Evolutionary conservation across 2,329 filamentous ascomycete genomes (phyloP).

Genomic region (Neodidymelliopsis sp.): DNA sequence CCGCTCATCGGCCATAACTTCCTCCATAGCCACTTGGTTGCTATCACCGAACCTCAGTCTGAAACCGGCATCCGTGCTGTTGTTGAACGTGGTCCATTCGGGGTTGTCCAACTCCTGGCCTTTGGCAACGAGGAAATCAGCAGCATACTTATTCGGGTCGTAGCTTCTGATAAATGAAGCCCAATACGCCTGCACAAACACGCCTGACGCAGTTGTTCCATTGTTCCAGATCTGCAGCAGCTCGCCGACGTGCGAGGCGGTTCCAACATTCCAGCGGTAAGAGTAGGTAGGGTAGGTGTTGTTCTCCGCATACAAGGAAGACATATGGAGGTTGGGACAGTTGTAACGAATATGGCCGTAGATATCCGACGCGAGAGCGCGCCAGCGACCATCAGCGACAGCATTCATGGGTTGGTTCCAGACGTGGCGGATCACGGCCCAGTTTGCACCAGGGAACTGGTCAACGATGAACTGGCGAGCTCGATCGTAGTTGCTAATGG

Average conservation of each 20-base stretch:
- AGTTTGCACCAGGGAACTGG: constrained; percentile 48
- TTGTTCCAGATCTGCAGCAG: constrained; percentile 50
- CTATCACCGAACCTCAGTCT: constrained; percentile 39
- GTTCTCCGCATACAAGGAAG: constrained; percentile 41
- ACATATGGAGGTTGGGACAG: constrained; percentile 55
- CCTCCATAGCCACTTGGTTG: constrained; percentile 41
- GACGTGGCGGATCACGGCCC: constrained; percentile 35
- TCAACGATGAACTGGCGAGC: constrained; percentile 49
- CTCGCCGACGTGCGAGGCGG: constrained; percentile 49
- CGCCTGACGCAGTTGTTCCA: constrained; percentile 37
- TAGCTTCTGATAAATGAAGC: constrained; percentile 53
- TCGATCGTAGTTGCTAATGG: constrained; percentile 39
- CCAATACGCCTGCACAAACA: constrained; percentile 52
- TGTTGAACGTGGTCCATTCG: constrained; percentile 33
- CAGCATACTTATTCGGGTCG: constrained; percentile 51
- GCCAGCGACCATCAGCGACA: constrained; percentile 33
- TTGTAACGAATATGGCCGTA: constrained; percentile 60
- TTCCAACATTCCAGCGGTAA: constrained; percentile 58
- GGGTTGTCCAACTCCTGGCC: constrained; percentile 31
- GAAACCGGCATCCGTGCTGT: constrained; percentile 21
- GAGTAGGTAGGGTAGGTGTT: constrained; percentile 51
- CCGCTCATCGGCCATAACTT: constrained; percentile 30
- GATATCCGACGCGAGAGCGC: constrained; percentile 49
- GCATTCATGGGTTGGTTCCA: constrained; percentile 43
- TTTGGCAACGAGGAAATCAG: constrained; percentile 25